phyloP scores from a whole-genome alignment of 2,329 filamentous ascomycete species.

The Hypoxylon sp. region DNA sequence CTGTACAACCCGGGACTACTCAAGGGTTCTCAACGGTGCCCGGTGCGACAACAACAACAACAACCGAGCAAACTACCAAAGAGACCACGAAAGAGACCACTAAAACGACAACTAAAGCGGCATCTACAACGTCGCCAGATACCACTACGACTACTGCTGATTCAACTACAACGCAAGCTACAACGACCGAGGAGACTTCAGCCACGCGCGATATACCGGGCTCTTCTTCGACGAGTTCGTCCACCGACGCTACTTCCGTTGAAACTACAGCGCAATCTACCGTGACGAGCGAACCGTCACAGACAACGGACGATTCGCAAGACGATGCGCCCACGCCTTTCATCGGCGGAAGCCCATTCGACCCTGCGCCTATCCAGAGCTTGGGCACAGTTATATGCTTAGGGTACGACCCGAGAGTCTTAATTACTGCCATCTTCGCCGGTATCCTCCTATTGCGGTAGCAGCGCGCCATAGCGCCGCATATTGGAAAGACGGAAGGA shows the following conservation, averaged over 20 bases:
- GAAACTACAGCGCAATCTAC: slow-evolving; percentile 30
- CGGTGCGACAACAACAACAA: slow-evolving; percentile 19
- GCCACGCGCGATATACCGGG: background rate
- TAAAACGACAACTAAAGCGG: slow-evolving; percentile 15
- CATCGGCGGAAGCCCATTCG: slow-evolving; percentile 35
- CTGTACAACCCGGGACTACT: slow-evolving; percentile 39
- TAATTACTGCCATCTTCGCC: slow-evolving; percentile 22
- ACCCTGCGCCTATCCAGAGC: slow-evolving; percentile 26
- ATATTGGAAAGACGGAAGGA: slow-evolving; percentile 10
- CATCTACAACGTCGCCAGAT: slow-evolving; percentile 9
- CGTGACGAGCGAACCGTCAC: slow-evolving; percentile 17
- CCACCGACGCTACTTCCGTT: slow-evolving; percentile 19
- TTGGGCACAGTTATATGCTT: slow-evolving; percentile 6
- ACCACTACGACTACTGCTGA: background rate
- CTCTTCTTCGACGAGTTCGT: slow-evolving; percentile 12
- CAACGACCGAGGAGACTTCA: slow-evolving; percentile 23
- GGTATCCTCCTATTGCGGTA: slow-evolving; percentile 29
- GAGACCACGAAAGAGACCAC: slow-evolving; percentile 11
- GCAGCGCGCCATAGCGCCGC: slow-evolving; percentile 1
- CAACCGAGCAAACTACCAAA: slow-evolving; percentile 23
- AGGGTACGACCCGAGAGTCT: slow-evolving; percentile 17
- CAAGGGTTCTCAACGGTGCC: slow-evolving; percentile 30
- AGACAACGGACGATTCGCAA: slow-evolving; percentile 26
- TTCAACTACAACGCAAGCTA: slow-evolving; percentile 24
- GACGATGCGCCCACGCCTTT: slow-evolving; percentile 26